Evolutionary conservation across 768 basidiomycete species (phyloP), one percentile per base, ranked within the genome.

Genomic region (Scleroderma citrinum): DNA sequence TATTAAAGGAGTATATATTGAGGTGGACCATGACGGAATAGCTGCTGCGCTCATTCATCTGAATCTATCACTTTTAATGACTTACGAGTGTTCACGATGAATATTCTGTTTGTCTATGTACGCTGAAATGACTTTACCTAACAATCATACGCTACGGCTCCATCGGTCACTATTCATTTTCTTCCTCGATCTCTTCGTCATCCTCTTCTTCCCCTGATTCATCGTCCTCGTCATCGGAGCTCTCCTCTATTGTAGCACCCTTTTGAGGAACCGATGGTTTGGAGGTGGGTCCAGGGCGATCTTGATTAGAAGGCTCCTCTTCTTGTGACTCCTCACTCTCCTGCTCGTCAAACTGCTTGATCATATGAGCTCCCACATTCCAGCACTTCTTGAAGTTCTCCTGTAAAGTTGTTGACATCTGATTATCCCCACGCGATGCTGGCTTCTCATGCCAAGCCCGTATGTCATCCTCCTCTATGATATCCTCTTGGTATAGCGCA

Each of bases 391-490:
- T 71, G 46, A 85, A 60, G 56, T 82, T 84, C 47, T 83, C 85
- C 29, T 65, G 61, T 32, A 71, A 59, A 19, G 58, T 53, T 4
- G 70, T 71, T 12, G 67, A 52, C 45, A 71, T 73, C 20, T 71
- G 55, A 7, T 71, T 77, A 45, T 71, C 72, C 29, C 76, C 87
- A 60, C 73, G 76, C 24, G 82, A 79, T 42, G 61, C 69, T 20
- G 78, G 75, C 44, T 69, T 73, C 46, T 64, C 71, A 65, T 93
- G 84, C 95, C 95, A 99, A 43, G 71, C 74, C n/a, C 89, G 81
- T 55, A 97, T 85, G 55, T 92, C 85, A 44, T 91, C 87, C 59
- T 93, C 92, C 43, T 89, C 88, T 2, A 96, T 83, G 39, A 96
- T 78, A 63, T 99, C 95, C n/a, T 77, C 76, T 61, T 95, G 88